phyloP scores from a whole-genome alignment of 352 stramenopile species.

The Aphanomyces euteiches region DNA sequence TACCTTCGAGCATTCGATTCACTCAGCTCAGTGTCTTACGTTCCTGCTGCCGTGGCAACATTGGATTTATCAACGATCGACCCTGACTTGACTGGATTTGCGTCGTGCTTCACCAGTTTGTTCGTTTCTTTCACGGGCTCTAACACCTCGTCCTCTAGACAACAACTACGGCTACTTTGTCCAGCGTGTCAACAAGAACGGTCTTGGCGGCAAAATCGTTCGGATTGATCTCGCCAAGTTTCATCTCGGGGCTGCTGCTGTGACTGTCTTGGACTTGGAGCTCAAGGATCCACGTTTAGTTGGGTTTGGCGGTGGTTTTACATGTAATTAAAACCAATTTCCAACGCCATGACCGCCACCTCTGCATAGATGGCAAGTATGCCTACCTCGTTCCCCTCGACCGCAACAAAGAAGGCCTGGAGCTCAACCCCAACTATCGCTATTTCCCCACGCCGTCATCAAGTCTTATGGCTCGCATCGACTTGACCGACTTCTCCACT shows the following conservation, averaged over 20 bases:
- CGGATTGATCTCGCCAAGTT: slow-evolving; percentile 54
- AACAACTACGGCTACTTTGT: slow-evolving; percentile 66
- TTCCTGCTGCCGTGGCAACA: neutral
- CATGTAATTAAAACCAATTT: slow-evolving; percentile 41
- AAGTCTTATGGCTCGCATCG: slow-evolving; percentile 52
- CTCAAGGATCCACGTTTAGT: slow-evolving; percentile 52
- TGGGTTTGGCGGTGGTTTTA: slow-evolving; percentile 59
- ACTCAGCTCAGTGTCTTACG: slow-evolving; percentile 13
- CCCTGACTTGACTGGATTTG: slow-evolving; percentile 49
- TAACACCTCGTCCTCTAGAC: slow-evolving; percentile 28
- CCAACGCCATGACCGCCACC: neutral
- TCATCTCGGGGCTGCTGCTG: slow-evolving; percentile 29
- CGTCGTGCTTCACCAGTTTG: slow-evolving; percentile 44
- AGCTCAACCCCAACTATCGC: slow-evolving; percentile 57
- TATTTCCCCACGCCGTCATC: slow-evolving; percentile 69
- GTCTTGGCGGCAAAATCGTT: slow-evolving; percentile 60
- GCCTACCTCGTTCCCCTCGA: slow-evolving; percentile 60
- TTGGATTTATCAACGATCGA: slow-evolving; percentile 50
- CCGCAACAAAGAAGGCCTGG: slow-evolving; percentile 42
- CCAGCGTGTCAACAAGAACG: slow-evolving; percentile 49
- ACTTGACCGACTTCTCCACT: slow-evolving; percentile 48
- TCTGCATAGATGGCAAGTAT: slow-evolving; percentile 47
- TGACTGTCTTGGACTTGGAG: slow-evolving; percentile 51
- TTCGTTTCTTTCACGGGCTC: neutral
- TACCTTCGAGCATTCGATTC: slow-evolving; percentile 45